A percentile compares a stretch with the other conserved stretches of the same genome.
Conservation (phyloP, 129 eudicot genomes). For the Gnaphalium uliginosum region DNA sequence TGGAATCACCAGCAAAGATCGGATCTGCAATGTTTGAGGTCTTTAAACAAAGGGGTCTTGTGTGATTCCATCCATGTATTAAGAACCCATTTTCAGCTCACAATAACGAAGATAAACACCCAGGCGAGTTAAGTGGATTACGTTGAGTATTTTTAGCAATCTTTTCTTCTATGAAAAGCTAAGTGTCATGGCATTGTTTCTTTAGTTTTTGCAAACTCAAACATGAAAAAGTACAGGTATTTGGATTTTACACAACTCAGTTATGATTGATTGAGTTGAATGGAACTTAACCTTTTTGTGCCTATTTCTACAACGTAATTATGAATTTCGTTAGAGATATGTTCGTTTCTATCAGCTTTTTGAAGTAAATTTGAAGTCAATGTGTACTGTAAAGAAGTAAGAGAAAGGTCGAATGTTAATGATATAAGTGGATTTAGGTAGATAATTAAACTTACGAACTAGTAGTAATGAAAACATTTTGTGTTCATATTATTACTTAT, state of each 20-base stretch:
- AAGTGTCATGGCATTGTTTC: conserved; percentile 33
- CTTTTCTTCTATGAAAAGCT: conserved; percentile 32
- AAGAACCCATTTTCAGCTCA: conserved; percentile 30
- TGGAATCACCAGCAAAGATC: conserved; percentile 95
- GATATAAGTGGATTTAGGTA: neutral
- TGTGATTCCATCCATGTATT: conserved; percentile 36
- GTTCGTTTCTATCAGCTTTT: neutral
- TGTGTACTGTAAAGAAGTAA: neutral
- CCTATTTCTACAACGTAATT: neutral
- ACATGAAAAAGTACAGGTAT: conserved; percentile 26
- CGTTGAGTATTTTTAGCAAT: conserved; percentile 22
- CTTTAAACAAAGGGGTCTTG: conserved; percentile 93
- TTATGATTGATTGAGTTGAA: conserved; percentile 35
- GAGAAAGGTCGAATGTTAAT: neutral
- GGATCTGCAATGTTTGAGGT: conserved; percentile 93
- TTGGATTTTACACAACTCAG: conserved; percentile 25
- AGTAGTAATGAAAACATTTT: neutral
- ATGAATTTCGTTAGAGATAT: neutral
- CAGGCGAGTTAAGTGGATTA: conserved; percentile 29
- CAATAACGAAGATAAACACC: conserved; percentile 39
- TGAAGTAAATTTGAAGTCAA: too few species aligned
- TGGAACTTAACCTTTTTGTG: conserved; percentile 23
- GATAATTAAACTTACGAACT: neutral
- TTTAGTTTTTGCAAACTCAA: conserved; percentile 19
- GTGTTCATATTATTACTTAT: neutral